phyloP scores from a whole-genome alignment of 768 basidiomycete species.

The Lentinula aciculospora region DNA sequence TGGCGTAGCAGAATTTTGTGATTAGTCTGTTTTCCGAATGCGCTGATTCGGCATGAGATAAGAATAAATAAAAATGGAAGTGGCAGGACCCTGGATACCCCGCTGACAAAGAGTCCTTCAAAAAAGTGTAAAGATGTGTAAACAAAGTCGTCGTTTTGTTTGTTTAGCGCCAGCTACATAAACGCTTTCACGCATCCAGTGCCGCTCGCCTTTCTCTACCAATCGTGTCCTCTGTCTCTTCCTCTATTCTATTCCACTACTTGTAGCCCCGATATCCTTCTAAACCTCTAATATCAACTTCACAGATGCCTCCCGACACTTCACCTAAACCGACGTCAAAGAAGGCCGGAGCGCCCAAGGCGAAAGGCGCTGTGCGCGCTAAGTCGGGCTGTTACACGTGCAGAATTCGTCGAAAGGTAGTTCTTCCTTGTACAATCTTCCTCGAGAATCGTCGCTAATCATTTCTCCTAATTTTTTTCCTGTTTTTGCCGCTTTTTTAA shows the following conservation, averaged over 20 bases:
- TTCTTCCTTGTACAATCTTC: slow-evolving; percentile 15
- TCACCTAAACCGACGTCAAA: slow-evolving; percentile 33
- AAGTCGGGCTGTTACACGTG: slow-evolving; percentile 90
- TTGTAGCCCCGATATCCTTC: slow-evolving; percentile 14
- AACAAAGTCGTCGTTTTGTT: not conserved
- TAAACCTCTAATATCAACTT: slow-evolving; percentile 12
- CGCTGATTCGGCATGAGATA: not conserved
- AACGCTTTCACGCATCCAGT: not conserved
- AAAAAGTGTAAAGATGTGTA: not conserved
- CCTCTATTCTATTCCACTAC: slow-evolving; percentile 1
- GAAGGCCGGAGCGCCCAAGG: slow-evolving; percentile 56
- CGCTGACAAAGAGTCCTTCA: not conserved
- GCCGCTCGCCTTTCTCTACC: slow-evolving; percentile 20
- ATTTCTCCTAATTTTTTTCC: slow-evolving; percentile 13
- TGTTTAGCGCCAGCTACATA: not conserved
- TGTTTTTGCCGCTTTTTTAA: slow-evolving; percentile 11
- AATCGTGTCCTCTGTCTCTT: not conserved
- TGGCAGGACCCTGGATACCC: not conserved
- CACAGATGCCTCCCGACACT: slow-evolving; percentile 32
- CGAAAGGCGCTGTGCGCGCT: slow-evolving; percentile 77
- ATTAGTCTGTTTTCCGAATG: not conserved
- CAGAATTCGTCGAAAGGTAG: slow-evolving; percentile 79
- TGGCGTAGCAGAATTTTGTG: not conserved
- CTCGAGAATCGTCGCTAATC: slow-evolving; percentile 7
- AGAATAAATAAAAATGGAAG: not conserved